Evolutionary conservation across 1,284 basidiomycete genomes (phyloP).

Genomic region (Veloboletus limbatus): DNA sequence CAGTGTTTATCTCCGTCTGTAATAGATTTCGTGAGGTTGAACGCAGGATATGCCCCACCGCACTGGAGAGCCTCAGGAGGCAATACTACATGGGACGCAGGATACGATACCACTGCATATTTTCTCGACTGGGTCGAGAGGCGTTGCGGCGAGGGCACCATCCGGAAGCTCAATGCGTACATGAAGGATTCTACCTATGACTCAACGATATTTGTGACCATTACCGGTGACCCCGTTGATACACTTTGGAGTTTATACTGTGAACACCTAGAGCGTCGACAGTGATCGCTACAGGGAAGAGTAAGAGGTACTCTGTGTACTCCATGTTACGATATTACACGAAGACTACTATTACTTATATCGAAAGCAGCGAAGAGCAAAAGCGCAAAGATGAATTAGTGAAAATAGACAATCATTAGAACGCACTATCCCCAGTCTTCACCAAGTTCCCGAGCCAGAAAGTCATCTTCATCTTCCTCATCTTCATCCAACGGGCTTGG

Average conservation of each 20-base stretch:
- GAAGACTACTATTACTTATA: conserved; percentile 17
- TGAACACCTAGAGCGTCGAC: conserved; percentile 33
- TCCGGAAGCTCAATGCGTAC: conserved; percentile 53
- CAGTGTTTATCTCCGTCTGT: conserved; percentile 1
- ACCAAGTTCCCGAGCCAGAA: conserved; percentile 68
- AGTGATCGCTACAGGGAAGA: conserved; percentile 8
- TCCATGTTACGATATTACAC: conserved; percentile 20
- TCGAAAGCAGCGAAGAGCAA: conserved; percentile 19
- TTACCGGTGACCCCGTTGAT: conserved; percentile 50
- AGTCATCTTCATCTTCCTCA: conserved; percentile 58
- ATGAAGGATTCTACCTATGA: conserved; percentile 52
- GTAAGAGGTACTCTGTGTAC: conserved; percentile 4
- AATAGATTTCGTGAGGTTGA: conserved; percentile 67
- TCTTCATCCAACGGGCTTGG: conserved; percentile 36
- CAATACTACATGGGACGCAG: conserved; percentile 63
- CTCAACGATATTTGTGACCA: conserved; percentile 47
- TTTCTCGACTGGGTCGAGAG: conserved; percentile 71
- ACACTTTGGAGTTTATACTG: conserved; percentile 58
- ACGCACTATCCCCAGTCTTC: conserved; percentile 63
- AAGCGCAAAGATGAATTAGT: conserved; percentile 2
- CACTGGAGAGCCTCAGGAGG: conserved; percentile 55
- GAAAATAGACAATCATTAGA: background rate
- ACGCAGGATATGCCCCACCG: conserved; percentile 54
- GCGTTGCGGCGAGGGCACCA: conserved; percentile 49
- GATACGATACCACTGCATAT: conserved; percentile 67